phyloP scores from a whole-genome alignment of 2,329 filamentous ascomycete genomes.

The Epichloe elymi region DNA sequence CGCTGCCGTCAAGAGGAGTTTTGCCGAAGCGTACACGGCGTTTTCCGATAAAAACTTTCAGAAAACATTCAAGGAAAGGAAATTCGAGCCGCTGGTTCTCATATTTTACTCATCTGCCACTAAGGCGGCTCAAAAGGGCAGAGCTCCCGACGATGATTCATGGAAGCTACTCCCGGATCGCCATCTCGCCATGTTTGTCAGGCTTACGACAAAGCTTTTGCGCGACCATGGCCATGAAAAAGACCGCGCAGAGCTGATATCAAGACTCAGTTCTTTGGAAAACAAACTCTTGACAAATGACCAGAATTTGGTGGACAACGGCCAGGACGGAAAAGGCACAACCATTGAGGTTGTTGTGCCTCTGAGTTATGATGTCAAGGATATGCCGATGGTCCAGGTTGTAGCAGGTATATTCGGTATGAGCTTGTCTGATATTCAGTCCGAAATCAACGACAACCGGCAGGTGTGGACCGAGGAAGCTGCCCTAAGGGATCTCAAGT shows the following conservation, averaged over 20 bases:
- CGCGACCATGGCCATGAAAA: constrained; percentile 74
- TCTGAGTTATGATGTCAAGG: constrained; percentile 82
- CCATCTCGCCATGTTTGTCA: constrained; percentile 87
- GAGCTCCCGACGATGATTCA: constrained; percentile 64
- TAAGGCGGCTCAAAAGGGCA: constrained; percentile 63
- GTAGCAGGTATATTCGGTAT: constrained; percentile 80
- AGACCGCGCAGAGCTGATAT: constrained; percentile 73
- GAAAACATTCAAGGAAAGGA: constrained; percentile 81
- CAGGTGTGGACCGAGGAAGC: constrained; percentile 82
- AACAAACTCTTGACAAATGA: constrained; percentile 90
- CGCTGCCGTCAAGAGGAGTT: constrained; percentile 80
- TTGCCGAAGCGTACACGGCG: constrained; percentile 86
- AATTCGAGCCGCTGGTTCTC: constrained; percentile 81
- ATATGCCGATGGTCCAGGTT: constrained; percentile 86
- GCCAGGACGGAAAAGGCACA: constrained; percentile 21
- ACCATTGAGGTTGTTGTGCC: constrained; percentile 74
- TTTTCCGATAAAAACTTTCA: constrained; percentile 82
- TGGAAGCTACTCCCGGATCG: constrained; percentile 90
- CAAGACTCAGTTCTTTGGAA: constrained; percentile 67
- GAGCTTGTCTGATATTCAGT: constrained; percentile 66
- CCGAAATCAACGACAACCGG: constrained; percentile 73
- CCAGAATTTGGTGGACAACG: constrained; percentile 53
- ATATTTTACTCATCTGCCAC: constrained; percentile 95
- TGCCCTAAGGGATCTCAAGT: constrained; percentile 80
- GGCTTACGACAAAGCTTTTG: constrained; percentile 67